A percentile compares a stretch with the other conserved stretches of the same genome.
These are phyloP conservation scores for Fraxinus baroniana DNA, from an alignment of 305 asterid genomes.

Conservation along the genomic window DNA sequence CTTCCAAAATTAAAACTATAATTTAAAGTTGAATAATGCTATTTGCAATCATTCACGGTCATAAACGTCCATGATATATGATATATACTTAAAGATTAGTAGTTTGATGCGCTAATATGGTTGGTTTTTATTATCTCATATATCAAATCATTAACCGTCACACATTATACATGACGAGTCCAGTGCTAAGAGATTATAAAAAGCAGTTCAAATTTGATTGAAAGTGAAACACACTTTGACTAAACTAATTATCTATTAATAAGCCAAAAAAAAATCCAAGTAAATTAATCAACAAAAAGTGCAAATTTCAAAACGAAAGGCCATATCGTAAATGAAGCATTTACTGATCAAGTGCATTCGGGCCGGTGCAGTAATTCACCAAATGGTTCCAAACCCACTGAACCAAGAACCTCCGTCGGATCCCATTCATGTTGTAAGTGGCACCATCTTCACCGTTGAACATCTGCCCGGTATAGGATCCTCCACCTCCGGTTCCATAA, in stretches of 20 bases:
- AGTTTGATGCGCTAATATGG: too few relatives aligned
- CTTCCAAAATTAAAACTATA: too few relatives aligned
- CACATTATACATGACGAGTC: too few relatives aligned
- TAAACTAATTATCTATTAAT: background rate
- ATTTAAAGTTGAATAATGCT: too few relatives aligned
- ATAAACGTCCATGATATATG: too few relatives aligned
- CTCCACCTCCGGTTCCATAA: conserved; percentile 73
- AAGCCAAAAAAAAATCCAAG: background rate
- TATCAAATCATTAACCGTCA: too few relatives aligned
- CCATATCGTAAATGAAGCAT: conserved; percentile 6
- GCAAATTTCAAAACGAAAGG: background rate
- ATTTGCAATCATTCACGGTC: too few relatives aligned
- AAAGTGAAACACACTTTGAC: background rate
- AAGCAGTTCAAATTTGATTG: background rate
- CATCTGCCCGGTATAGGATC: conserved; percentile 69
- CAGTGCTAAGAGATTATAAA: too few relatives aligned
- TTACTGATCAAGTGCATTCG: conserved; percentile 64
- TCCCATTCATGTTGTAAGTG: conserved; percentile 63
- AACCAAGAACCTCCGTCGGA: conserved; percentile 57
- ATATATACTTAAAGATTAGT: too few relatives aligned
- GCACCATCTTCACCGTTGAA: conserved; percentile 49
- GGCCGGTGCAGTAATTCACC: conserved; percentile 59
- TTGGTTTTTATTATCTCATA: too few relatives aligned
- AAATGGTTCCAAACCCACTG: conserved; percentile 71
- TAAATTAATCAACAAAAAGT: too few relatives aligned